Conservation (phyloP, 306 rosid species). For the Herpetospermum pedunculosum region DNA sequence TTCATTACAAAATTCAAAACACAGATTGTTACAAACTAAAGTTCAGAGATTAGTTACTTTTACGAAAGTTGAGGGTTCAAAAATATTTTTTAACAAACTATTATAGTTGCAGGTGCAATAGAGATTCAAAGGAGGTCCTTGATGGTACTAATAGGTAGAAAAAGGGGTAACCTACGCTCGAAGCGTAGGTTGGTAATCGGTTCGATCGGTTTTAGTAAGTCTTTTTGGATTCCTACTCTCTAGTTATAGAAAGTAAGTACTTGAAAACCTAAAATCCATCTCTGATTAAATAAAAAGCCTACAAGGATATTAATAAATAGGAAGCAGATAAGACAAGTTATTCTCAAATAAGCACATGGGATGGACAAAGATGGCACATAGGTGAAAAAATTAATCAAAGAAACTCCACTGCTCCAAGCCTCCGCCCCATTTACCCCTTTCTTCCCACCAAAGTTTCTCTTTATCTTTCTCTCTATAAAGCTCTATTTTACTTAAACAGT, state of each 20-base stretch:
- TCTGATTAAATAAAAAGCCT: background rate
- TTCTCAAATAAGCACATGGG: slow-evolving; percentile 1
- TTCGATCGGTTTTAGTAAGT: too few relatives aligned
- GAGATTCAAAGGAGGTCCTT: too few relatives aligned
- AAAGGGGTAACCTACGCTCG: too few relatives aligned
- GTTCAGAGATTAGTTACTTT: too few relatives aligned
- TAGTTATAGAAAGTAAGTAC: background rate
- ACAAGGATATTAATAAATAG: background rate
- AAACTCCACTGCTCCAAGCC: slow-evolving; percentile 12
- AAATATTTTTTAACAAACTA: too few relatives aligned
- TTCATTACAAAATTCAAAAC: too few relatives aligned
- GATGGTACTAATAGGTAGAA: too few relatives aligned
- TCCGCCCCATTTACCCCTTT: slow-evolving; percentile 18
- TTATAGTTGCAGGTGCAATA: too few relatives aligned
- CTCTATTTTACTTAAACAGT: background rate
- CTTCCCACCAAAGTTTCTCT: slow-evolving; percentile 22
- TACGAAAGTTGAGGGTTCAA: too few relatives aligned
- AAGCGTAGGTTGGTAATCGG: too few relatives aligned
- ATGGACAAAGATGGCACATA: background rate
- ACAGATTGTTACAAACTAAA: too few relatives aligned
- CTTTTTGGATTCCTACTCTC: too few relatives aligned
- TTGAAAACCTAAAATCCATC: background rate
- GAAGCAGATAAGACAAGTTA: background rate
- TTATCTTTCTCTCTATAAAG: background rate
- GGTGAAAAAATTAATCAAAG: slow-evolving; percentile 18